These are phyloP conservation scores for Boletus hoseneyae DNA, from an alignment of 1,284 basidiomycete genomes.

Conservation along the genomic window DNA sequence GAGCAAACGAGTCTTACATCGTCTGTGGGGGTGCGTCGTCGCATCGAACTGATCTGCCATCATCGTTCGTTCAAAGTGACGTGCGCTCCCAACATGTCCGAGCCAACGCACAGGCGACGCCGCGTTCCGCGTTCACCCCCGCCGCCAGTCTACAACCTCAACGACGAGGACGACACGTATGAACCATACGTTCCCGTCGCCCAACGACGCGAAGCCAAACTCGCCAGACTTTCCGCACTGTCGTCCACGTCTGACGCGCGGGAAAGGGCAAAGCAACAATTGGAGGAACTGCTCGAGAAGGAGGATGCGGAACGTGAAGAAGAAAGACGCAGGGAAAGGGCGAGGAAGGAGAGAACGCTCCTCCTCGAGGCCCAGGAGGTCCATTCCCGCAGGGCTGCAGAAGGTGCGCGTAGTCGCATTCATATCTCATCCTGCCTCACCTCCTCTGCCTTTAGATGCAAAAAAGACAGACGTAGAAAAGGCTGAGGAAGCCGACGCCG, in stretches of 20 bases:
- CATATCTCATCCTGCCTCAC: slow-evolving; percentile 6
- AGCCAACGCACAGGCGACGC: slow-evolving; percentile 42
- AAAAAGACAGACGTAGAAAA: slow-evolving; percentile 83
- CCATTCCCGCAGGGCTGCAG: slow-evolving; percentile 72
- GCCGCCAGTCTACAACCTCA: slow-evolving; percentile 54
- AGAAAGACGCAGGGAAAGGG: slow-evolving; percentile 68
- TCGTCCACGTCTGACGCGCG: slow-evolving; percentile 52
- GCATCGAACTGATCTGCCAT: slow-evolving; percentile 62
- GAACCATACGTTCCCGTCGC: slow-evolving; percentile 88
- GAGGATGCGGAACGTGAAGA: slow-evolving; percentile 77
- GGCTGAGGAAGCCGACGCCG: slow-evolving; percentile 84
- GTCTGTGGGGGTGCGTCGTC: slow-evolving; percentile 66
- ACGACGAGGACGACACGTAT: slow-evolving; percentile 66
- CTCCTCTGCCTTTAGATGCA: slow-evolving; percentile 53
- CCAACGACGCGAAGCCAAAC: slow-evolving; percentile 77
- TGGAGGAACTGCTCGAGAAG: slow-evolving; percentile 62
- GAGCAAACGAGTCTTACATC: slow-evolving; percentile 45
- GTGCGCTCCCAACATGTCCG: too few relatives aligned
- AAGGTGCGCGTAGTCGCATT: slow-evolving; percentile 52
- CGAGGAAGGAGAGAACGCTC: slow-evolving; percentile 79
- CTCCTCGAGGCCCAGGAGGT: slow-evolving; percentile 92
- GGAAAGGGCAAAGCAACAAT: slow-evolving; percentile 47
- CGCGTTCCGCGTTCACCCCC: slow-evolving; percentile 55
- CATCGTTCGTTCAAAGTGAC: neutral
- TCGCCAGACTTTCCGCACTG: slow-evolving; percentile 68